A percentile compares a stretch with the other conserved stretches of the same genome.
These are phyloP conservation scores for Fusarium avenaceum DNA, from an alignment of 2,329 filamentous ascomycete genomes.

Conservation along the genomic window DNA sequence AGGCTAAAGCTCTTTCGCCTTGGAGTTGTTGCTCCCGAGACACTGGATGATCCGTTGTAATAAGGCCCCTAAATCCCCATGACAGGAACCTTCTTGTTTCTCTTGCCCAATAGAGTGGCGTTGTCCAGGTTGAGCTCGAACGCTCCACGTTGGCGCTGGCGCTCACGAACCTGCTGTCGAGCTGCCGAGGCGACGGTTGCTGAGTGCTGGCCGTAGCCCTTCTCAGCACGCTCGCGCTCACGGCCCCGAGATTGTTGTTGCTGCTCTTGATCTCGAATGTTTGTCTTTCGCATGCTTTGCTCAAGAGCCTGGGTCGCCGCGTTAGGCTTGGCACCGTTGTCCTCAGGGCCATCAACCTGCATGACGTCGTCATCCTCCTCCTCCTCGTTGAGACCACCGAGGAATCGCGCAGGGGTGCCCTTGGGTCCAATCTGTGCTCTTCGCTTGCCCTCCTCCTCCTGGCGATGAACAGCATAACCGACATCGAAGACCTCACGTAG, in stretches of 20 bases:
- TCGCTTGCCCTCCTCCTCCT: conserved; percentile 95
- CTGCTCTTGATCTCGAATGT: conserved; percentile 69
- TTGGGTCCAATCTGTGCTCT: conserved; percentile 84
- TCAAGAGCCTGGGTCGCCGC: conserved; percentile 77
- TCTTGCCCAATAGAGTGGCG: conserved; percentile 85
- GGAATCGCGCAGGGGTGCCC: conserved; percentile 69
- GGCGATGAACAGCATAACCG: conserved; percentile 95
- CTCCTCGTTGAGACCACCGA: conserved; percentile 78
- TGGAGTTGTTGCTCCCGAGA: conserved; percentile 10
- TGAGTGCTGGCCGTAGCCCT: conserved; percentile 91
- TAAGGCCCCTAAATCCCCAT: conserved; percentile 54
- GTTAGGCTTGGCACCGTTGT: conserved; percentile 60
- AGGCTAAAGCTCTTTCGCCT: conserved; percentile 24
- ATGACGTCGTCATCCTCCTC: conserved; percentile 64
- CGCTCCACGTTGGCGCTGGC: conserved; percentile 78
- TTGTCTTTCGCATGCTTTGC: conserved; percentile 87
- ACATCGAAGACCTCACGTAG: conserved; percentile 98
- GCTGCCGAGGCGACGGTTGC: conserved; percentile 86
- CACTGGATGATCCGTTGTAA: conserved; percentile 18
- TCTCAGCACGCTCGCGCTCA: conserved; percentile 59
- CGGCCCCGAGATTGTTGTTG: conserved; percentile 51
- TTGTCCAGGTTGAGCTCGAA: conserved; percentile 95
- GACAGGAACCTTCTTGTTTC: conserved; percentile 67
- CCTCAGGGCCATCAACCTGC: conserved; percentile 73
- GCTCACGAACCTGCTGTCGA: conserved; percentile 79